Percentiles rank a stretch among this genome's conserved stretches.
These are phyloP conservation scores for Trichosporon sp. DNA, from an alignment of 1,284 basidiomycete genomes.

Conservation along the genomic window DNA sequence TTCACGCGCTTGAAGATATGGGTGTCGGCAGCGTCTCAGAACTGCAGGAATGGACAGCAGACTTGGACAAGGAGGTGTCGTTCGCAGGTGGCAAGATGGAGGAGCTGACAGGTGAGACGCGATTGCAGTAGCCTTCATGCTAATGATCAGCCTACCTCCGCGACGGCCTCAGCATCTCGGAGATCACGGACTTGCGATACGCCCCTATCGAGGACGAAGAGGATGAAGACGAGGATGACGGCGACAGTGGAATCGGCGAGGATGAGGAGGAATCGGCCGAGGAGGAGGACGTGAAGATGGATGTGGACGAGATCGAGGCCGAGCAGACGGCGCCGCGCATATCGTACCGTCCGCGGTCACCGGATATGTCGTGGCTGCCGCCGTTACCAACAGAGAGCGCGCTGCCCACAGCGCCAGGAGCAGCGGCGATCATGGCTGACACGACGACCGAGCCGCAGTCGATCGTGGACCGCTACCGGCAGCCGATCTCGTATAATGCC, in stretches of 20 bases:
- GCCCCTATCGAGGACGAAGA: slow-evolving; percentile 20
- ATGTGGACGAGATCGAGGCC: slow-evolving; percentile 10
- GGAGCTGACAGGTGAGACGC: slow-evolving; percentile 25
- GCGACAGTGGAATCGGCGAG: slow-evolving; percentile 1
- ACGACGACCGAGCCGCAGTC: slow-evolving; percentile 22
- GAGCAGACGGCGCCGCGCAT: not conserved
- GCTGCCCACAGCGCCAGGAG: not conserved
- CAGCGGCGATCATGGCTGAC: not conserved
- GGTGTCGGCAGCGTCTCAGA: slow-evolving; percentile 34
- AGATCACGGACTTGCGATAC: slow-evolving; percentile 25
- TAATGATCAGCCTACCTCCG: slow-evolving; percentile 22
- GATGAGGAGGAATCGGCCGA: slow-evolving; percentile 9
- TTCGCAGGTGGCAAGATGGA: slow-evolving; percentile 26
- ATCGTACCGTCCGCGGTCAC: slow-evolving; percentile 14
- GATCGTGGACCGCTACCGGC: slow-evolving; percentile 35
- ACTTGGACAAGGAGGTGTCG: slow-evolving; percentile 24
- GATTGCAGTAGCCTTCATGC: not conserved
- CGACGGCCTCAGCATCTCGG: slow-evolving; percentile 25
- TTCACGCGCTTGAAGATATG: slow-evolving; percentile 34
- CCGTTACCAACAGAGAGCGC: slow-evolving; percentile 25
- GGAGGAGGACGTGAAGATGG: slow-evolving; percentile 15
- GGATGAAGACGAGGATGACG: slow-evolving; percentile 16
- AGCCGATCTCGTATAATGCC: slow-evolving; percentile 28
- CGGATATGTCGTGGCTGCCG: slow-evolving; percentile 34
- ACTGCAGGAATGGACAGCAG: slow-evolving; percentile 34